These are phyloP conservation scores for Penicillium sp. DNA, from an alignment of 2,329 filamentous ascomycete genomes.

Conservation along the genomic window DNA sequence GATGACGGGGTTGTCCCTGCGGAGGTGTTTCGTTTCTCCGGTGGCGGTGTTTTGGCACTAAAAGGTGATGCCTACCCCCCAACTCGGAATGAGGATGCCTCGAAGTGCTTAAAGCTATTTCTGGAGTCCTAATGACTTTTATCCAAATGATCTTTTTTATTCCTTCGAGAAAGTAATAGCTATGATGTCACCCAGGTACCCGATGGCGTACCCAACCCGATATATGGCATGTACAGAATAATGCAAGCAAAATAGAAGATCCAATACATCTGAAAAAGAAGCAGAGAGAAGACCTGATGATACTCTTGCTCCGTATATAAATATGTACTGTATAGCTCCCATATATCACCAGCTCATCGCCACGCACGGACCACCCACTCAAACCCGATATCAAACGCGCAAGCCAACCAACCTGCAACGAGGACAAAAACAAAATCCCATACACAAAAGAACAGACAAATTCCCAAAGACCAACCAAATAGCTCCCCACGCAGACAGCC, in stretches of 20 bases:
- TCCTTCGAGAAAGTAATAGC: not conserved
- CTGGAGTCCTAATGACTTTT: not conserved
- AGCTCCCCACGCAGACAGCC: not conserved
- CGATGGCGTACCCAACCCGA: not conserved
- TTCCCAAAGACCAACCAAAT: not conserved
- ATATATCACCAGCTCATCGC: not conserved
- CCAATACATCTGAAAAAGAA: not conserved
- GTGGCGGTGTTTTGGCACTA: constrained; percentile 8
- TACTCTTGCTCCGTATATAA: no score
- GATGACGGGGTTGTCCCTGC: constrained; percentile 11
- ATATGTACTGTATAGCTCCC: not conserved
- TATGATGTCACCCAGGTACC: constrained; percentile 22
- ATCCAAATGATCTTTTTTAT: not conserved
- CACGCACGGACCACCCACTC: constrained; percentile 22
- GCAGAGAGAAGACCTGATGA: no score
- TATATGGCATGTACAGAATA: not conserved
- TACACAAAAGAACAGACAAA: not conserved
- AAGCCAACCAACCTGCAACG: constrained; percentile 4
- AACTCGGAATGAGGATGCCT: not conserved
- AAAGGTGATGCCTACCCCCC: not conserved
- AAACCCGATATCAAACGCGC: constrained; percentile 14
- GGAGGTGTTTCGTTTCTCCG: constrained; percentile 27
- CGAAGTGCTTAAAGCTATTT: not conserved
- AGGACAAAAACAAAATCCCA: not conserved
- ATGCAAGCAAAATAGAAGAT: not conserved